Conservation (phyloP, 305 asterid genomes). For the Fraxinus greggii region DNA sequence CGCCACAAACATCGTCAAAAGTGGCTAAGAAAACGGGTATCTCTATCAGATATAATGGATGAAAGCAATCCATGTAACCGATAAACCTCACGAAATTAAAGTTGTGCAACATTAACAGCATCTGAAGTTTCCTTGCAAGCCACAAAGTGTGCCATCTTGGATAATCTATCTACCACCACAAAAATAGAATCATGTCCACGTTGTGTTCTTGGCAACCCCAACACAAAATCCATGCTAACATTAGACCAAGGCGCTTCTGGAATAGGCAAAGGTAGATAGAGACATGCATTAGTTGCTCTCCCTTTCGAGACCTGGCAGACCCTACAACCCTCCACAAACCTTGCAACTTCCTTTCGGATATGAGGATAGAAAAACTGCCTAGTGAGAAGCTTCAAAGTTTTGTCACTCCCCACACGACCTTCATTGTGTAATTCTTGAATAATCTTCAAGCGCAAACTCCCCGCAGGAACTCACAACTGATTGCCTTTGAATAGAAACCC, state of each 20-base stretch:
- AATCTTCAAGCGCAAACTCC: background rate
- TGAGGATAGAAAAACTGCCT: background rate
- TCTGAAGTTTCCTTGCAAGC: background rate
- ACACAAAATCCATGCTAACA: background rate
- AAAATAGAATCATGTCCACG: background rate
- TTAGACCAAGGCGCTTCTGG: background rate
- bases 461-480: background rate
- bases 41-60: no score
- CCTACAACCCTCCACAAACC: background rate
- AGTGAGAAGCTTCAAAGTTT: background rate
- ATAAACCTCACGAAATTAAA: no score
- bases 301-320: background rate
- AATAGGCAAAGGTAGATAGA: background rate
- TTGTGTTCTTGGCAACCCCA: background rate
- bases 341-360: background rate
- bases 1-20: no score
- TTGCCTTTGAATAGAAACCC: background rate
- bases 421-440: background rate
- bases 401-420: background rate
- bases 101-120: no score
- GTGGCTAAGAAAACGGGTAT: no score
- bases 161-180: background rate
- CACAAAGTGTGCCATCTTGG: background rate
- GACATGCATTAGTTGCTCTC: background rate
- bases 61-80: no score